A percentile compares a stretch with the other conserved stretches of the same genome.
Evolutionary conservation across 257 asterid species (phyloP).

Genomic region (Salvia rosmarinus): DNA sequence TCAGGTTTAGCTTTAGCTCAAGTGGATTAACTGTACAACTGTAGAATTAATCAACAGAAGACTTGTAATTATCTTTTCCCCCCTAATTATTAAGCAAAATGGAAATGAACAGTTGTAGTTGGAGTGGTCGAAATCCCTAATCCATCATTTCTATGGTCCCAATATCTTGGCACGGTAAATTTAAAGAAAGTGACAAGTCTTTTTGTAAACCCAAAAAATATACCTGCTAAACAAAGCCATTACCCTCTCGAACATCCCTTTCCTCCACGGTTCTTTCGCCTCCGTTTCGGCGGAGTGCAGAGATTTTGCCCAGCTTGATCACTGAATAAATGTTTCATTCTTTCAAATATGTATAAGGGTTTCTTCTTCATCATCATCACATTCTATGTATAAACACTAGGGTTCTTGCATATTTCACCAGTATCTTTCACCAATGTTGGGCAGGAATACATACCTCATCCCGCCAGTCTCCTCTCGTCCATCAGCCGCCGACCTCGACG

Average conservation of each 20-base stretch:
- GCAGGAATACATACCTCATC: slow-evolving; percentile 49
- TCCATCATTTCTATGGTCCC: slow-evolving; percentile 29
- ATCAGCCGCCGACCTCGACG: slow-evolving; percentile 38
- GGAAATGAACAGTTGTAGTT: no score
- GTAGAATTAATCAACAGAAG: no score
- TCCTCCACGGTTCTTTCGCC: slow-evolving; percentile 38
- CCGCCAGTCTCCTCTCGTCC: slow-evolving; percentile 44
- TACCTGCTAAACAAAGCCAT: slow-evolving; percentile 18
- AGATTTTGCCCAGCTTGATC: slow-evolving; percentile 21
- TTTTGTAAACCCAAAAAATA: slow-evolving; percentile 28
- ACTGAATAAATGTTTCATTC: slow-evolving; percentile 30
- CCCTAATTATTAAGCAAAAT: neutral
- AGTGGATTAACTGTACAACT: slow-evolving; percentile 26
- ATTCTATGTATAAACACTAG: slow-evolving; percentile 21
- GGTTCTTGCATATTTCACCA: slow-evolving; percentile 13
- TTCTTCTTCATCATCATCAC: neutral
- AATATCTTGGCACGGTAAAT: slow-evolving; percentile 26
- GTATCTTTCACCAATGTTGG: slow-evolving; percentile 56
- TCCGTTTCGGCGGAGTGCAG: neutral
- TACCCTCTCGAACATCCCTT: slow-evolving; percentile 38
- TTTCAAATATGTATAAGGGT: slow-evolving; percentile 19
- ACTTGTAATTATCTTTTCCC: no score
- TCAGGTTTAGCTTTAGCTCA: slow-evolving; percentile 25
- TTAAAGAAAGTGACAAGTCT: slow-evolving; percentile 20
- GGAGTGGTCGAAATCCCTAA: slow-evolving; percentile 10